Evolutionary conservation across 208 protist genomes (phyloP), one percentile per base, ranked within the genome.

Genomic region (Herpetomonas samuelpessoai): DNA sequence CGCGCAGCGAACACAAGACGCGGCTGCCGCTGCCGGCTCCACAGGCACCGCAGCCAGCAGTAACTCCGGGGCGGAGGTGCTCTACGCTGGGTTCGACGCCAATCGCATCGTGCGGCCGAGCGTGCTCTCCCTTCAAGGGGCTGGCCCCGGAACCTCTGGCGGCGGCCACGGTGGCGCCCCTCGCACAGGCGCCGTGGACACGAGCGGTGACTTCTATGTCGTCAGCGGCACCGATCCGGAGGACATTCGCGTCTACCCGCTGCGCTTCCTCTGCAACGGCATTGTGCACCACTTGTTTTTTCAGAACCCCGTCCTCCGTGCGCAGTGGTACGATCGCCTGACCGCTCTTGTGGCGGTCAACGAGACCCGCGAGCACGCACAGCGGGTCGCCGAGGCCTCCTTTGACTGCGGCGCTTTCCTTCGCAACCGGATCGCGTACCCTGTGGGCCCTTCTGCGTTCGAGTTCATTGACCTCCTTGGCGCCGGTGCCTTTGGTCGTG

Each of bases 251-350:
- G 80, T 79, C 35, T 87, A 83, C 57, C 79, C 79, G 0, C 49
- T 91, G 2, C 76, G 79, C 24, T 38, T 91, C 19, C 48, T 79
- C 29, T 83, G 61, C 57, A 21, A 57, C 1, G 65, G 68, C 19
- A 70, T 82, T 21, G 51, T 83, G 35, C 83, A 91, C 48, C 73
- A 86, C 74, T 83, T 91, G 56, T 74, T 87, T 52, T 91, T 91
- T 35, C 67, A 85, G 21, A 79, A 73, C 49, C 59, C 77, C 19
- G 68, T 55, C 38, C 28, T 57, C n/a, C 79, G 79, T 0, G 71
- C 67, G 14, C 53, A 71, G 53, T 91, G 76, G 73, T 73, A 71
- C 48, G 55, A 79, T 39, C 35, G 52, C 48, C 58, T 91, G 0
- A 57, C 68, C 26, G 56, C 66, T n/a, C 62, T 73, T n/a, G 68